Conservation (phyloP, 78 protist genomes). For the Dictyostelium brefeldianum region DNA sequence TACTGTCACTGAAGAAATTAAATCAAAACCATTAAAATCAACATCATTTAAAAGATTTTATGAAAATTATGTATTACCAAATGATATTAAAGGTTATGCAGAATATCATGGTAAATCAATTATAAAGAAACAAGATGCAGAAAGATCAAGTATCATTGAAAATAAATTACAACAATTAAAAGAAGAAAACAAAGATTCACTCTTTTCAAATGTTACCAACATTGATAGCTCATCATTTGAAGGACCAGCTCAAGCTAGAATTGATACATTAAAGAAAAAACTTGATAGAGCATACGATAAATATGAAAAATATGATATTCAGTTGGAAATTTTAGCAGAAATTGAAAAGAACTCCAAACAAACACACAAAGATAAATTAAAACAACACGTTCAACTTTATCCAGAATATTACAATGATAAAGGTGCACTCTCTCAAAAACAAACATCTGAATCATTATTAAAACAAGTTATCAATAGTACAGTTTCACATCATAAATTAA, state of each 20-base stretch:
- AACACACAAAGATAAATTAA: not conserved
- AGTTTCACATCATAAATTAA: not conserved
- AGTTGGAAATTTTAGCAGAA: not conserved
- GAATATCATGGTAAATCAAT: not conserved
- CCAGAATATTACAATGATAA: not conserved
- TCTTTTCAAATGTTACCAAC: not conserved
- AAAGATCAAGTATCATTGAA: not conserved
- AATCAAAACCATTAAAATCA: not conserved
- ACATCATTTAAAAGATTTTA: not conserved
- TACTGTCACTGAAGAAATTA: not conserved
- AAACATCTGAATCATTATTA: not conserved
- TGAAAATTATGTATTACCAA: constrained; percentile 7
- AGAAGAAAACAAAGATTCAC: not conserved
- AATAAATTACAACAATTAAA: not conserved
- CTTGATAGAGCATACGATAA: not conserved
- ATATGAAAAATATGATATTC: not conserved
- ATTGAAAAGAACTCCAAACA: not conserved
- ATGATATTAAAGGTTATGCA: not conserved
- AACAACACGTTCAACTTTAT: not conserved
- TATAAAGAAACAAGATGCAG: not conserved
- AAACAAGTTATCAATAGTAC: not conserved
- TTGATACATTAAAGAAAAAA: not conserved
- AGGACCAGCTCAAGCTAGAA: not conserved
- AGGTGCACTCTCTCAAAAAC: not conserved
- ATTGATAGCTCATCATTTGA: not conserved